Conservation (phyloP, 352 stramenopile genomes). For the Thraustochytrium sp. region DNA sequence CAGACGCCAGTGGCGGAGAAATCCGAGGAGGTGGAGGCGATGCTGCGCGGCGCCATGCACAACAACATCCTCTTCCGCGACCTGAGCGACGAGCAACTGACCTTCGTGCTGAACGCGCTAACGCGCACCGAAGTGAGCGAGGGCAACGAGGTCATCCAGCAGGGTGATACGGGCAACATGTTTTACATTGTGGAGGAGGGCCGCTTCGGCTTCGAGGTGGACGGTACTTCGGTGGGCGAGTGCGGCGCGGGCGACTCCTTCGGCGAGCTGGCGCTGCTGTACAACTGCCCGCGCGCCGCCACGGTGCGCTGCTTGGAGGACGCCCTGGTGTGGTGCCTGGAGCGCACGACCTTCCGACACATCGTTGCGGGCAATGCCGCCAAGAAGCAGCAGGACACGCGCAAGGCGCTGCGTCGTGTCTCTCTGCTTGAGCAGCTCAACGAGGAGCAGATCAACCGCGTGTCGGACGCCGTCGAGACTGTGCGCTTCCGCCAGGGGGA, state of each 20-base stretch:
- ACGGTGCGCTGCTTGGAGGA: slow-evolving; percentile 82
- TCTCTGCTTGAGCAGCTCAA: slow-evolving; percentile 80
- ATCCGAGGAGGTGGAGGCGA: not conserved
- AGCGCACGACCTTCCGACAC: slow-evolving; percentile 80
- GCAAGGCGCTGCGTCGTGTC: slow-evolving; percentile 81
- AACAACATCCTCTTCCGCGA: slow-evolving; percentile 42
- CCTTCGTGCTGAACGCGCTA: slow-evolving; percentile 18
- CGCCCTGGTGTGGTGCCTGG: slow-evolving; percentile 80
- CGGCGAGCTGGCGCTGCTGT: slow-evolving; percentile 91
- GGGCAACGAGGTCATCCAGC: slow-evolving; percentile 65
- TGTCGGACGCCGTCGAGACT: slow-evolving; percentile 71
- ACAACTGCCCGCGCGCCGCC: slow-evolving; percentile 88
- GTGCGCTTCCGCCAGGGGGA: slow-evolving; percentile 77
- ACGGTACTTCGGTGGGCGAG: slow-evolving; percentile 13
- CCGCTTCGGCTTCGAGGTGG: slow-evolving; percentile 15
- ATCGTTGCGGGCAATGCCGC: slow-evolving; percentile 78
- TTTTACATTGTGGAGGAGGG: slow-evolving; percentile 74
- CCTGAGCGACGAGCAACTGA: slow-evolving; percentile 36
- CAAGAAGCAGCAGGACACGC: slow-evolving; percentile 59
- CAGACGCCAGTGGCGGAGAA: slow-evolving; percentile 10
- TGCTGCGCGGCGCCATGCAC: not conserved
- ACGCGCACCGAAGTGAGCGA: not conserved
- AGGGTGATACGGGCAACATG: slow-evolving; percentile 79
- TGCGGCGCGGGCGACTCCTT: slow-evolving; percentile 28
- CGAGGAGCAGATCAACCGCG: slow-evolving; percentile 72